Base-by-base conservation (phyloP, 2,329 filamentous ascomycete species). In the Berkeleyomyces rouxiae region DNA sequence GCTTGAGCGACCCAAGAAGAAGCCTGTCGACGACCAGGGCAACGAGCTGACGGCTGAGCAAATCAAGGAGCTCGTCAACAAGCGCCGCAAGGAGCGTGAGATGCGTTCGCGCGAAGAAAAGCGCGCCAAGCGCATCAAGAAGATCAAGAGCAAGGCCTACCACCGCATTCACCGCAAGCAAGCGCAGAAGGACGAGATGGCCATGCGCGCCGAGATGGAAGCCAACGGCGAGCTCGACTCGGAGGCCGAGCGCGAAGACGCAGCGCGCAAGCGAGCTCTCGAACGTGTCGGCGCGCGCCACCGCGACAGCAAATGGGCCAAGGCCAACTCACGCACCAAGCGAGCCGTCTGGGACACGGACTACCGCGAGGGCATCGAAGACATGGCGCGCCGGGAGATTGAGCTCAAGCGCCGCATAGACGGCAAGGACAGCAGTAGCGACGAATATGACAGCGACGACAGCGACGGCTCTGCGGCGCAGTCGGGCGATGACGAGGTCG, bases 141-240 rank as follows among this genome's bases (percentile, higher is more conserved):
- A 97, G 78, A 99, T 99, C 76, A 99, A 99, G 79, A 95, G 88
- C 71, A 99, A 96, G 73, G 83, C 90, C 0, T 99, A 95, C 71
- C 88, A 92, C 62, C 86, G 91, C 53, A 86, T 97, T 11, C 92
- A 97, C 73, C 84, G 92, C 44, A 96, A 87, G 71, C 88, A 84
- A 72, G 69, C 77, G 68, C 73, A 79, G 67, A 76, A 80, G 62
- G 72, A 82, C 65, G 72, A 84, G 71, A 75, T 77, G 70, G 80
- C 79, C 13, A 72, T 75, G 13, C 74, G 74, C 16, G 78, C 80
- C 69, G 79, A 70, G 63, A 77, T 78, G 73, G 78, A 77, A 16
- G 82, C 80, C 59, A 79, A 79, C 9, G 81, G 81, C 31, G 79
- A 81, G 67, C 76, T 82, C 33, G 82, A 83, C 67, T 88, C 85